Evolutionary conservation across 108 stramenopile genomes (phyloP), one percentile per base, ranked within the genome.

Genomic region (Pseudonitzschia multistriata): DNA sequence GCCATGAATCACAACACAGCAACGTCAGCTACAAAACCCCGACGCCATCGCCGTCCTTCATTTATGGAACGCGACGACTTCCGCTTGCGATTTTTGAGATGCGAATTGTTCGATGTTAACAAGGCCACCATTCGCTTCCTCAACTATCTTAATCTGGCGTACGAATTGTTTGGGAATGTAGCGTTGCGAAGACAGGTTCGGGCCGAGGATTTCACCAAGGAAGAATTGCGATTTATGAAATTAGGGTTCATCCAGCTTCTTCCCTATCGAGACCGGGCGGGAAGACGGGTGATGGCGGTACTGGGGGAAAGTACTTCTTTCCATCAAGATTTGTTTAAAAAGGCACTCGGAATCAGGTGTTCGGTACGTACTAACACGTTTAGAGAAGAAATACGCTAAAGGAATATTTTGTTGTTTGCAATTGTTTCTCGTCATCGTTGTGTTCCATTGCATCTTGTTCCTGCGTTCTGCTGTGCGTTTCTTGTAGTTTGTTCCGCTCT

Each of bases 41-140:
- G 49, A 17, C n/a, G 11, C 37, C 37, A 4, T 52, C 50, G 22
- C 11, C 25, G 50, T 25, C 1, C 24, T 52, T 52, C 50, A 8
- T 52, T 52, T 19, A 25, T 25, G 24, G 50, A 52, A 8, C 8
- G 4, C 4, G 2, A 10, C 4, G 25, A 62, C 15, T 83, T 83
- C 48, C 79, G 72, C 5, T 50, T 83, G 13, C 52, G 59, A 54
- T 83, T 83, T 57, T 55, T 83, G 15, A 71, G 82, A 13, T 60
- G 64, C 36, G 82, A 83, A 63, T 42, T 48, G 24, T 80, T 80
- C 31, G 71, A 80, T 68, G 75, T 52, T 25, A n/a, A 11, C 24
- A 52, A 52, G 25, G 79, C 82, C 8, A 79, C 76, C 1, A 6
- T 49, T 5, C 71, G 72, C 0, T 49, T 83, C 22, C 61, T 79